Base-by-base conservation (phyloP, 176 grass and related monocot species). In the Phoenix dactylifera region DNA sequence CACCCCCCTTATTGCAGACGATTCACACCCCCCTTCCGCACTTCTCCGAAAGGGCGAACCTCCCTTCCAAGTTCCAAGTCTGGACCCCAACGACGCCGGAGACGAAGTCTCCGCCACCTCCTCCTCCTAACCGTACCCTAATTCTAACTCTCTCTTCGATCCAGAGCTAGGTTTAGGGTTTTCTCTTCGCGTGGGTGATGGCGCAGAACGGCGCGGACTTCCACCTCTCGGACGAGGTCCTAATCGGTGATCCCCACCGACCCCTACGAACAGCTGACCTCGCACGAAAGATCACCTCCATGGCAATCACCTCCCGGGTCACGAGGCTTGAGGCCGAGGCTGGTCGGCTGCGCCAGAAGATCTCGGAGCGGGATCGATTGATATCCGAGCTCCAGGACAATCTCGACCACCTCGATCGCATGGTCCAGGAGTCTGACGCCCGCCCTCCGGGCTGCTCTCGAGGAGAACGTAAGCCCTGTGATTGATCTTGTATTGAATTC, bases 261-360 rank as follows among this genome's bases (percentile, higher is more conserved):
- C 68, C 93, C 93, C 66, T 97, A 97, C 70, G 93, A 88, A 78
- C 93, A 88, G 81, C 87, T 92, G 30, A 98, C 70, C 51, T 98
- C 39, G 93, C 93, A 30, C 77, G 87, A 58, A 90, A 90, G 87
- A 98, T 98, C 84, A 92, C 93, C 32, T 92, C 93, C 70, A 85
- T 98, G 93, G 93, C 93, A 66, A 83, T 98, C 66, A 48, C 81
- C 48, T 98, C 87, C 29, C 93, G 87, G 62, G 87, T 98, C 62
- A 83, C 81, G 62, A 67, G 66, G 24, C 81, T 98, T 22, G 93
- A 98, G 72, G 82, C 66, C 6, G 93, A 92, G 62, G 74, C 77
- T 16, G 77, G 58, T 16, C 79, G 73, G 55, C 78, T 98, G 64
- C 71, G 82, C 51, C 67, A 81, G 2, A 76, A 86, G 73, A 68